Conservation (phyloP, 169 alveolate species). For the Eimeria maxima region DNA sequence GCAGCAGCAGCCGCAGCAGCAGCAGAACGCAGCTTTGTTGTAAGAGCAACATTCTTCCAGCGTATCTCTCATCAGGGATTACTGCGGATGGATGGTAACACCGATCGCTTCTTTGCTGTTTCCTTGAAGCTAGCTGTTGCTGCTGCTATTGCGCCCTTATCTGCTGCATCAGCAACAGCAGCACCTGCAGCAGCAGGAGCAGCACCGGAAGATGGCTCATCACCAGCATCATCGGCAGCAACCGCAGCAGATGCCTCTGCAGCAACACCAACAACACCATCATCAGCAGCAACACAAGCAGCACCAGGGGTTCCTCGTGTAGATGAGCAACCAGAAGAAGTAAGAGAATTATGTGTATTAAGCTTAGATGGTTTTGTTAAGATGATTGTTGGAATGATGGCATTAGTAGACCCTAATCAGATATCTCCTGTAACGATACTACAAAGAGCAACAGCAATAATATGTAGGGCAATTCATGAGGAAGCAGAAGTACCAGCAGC, state of each 20-base stretch:
- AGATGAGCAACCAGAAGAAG: constrained; percentile 41
- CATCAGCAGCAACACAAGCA: not conserved
- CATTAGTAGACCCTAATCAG: constrained; percentile 92
- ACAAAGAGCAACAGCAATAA: constrained; percentile 90
- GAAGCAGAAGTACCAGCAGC: constrained; percentile 77
- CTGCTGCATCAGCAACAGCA: not conserved
- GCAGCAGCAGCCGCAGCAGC: constrained; percentile 17
- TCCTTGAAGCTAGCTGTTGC: constrained; percentile 91
- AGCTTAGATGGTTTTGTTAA: constrained; percentile 90
- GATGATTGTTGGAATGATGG: constrained; percentile 92
- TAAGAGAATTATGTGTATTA: constrained; percentile 83
- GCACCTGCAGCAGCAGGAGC: not conserved
- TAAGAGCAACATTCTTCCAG: constrained; percentile 91
- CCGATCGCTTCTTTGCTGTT: constrained; percentile 92
- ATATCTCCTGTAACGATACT: constrained; percentile 92
- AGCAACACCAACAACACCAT: constrained; percentile 3
- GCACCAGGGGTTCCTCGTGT: too few relatives aligned
- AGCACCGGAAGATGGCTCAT: not conserved
- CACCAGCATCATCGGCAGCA: not conserved
- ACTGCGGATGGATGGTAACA: constrained; percentile 92
- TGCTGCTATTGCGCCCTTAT: not conserved
- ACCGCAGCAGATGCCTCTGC: constrained; percentile 13
- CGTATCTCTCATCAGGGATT: constrained; percentile 92
- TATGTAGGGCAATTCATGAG: constrained; percentile 89
- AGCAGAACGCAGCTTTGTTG: constrained; percentile 30